phyloP scores from a whole-genome alignment of 805 yeast species.

The Yamadazyma philogaea region DNA sequence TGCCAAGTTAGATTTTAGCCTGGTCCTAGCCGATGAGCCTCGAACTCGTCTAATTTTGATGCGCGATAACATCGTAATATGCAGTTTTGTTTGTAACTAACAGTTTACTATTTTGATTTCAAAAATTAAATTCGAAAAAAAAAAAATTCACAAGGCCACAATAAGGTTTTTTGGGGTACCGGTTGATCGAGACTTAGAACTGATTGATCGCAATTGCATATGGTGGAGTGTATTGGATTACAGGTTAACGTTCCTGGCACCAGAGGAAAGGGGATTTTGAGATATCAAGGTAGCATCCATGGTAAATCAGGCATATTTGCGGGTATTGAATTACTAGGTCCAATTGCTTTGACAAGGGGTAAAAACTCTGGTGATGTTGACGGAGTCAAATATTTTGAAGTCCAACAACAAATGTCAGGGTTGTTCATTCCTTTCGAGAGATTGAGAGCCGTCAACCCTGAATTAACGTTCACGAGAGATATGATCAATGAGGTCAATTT shows the following conservation, averaged over 20 bases:
- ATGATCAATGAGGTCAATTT: conserved; percentile 13
- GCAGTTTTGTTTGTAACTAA: background rate
- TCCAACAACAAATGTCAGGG: conserved; percentile 64
- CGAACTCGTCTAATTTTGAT: background rate
- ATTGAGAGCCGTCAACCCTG: conserved; percentile 33
- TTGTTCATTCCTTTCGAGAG: conserved; percentile 64
- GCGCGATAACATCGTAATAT: conserved; percentile 1
- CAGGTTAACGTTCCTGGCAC: conserved; percentile 61
- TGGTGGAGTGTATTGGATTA: conserved; percentile 28
- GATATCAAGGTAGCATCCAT: conserved; percentile 69
- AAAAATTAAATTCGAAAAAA: background rate
- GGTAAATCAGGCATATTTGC: conserved; percentile 75
- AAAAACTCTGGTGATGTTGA: conserved; percentile 83
- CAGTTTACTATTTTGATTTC: background rate
- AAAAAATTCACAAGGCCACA: conserved; percentile 1
- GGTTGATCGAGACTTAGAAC: background rate
- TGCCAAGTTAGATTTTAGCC: background rate
- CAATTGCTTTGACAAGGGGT: conserved; percentile 56
- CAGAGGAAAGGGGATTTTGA: conserved; percentile 60
- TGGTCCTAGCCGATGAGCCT: background rate
- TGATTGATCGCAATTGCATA: background rate
- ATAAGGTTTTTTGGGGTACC: conserved; percentile 1
- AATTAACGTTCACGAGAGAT: conserved; percentile 16
- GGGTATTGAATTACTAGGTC: conserved; percentile 81
- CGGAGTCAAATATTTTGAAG: conserved; percentile 67